phyloP scores from a whole-genome alignment of 2,329 filamentous ascomycete species.

The Colletotrichum graminicola region DNA sequence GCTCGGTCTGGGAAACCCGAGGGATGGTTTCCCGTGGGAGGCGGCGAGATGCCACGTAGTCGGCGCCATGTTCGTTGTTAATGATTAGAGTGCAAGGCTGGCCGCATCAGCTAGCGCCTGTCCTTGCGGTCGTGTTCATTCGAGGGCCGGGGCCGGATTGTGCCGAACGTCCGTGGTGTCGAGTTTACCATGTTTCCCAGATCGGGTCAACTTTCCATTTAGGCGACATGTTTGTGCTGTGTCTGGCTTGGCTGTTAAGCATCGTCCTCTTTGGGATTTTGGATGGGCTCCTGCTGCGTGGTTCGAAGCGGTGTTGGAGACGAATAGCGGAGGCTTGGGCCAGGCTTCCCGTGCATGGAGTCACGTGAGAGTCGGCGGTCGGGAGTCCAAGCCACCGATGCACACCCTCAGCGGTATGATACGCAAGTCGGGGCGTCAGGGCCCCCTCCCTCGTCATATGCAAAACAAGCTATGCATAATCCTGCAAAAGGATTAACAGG shows the following conservation, averaged over 20 bases:
- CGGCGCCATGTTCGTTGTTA: too few species aligned
- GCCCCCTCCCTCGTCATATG: neutral
- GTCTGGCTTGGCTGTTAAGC: neutral
- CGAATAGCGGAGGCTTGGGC: neutral
- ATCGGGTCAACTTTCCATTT: neutral
- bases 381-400: conserved; percentile 5
- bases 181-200: neutral
- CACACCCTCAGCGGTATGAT: neutral
- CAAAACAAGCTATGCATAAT: neutral
- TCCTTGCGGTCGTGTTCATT: neutral
- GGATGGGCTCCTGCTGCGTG: neutral
- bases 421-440: neutral
- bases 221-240: neutral
- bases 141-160: neutral
- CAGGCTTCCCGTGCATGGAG: neutral
- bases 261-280: neutral
- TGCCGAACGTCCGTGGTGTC: neutral
- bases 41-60: neutral
- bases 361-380: conserved; percentile 16
- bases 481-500: neutral
- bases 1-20: neutral
- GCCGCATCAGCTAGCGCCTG: neutral
- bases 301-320: neutral
- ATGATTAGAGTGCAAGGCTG: neutral
- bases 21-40: neutral